Conservation (phyloP, 305 asterid genomes). For the Fraxinus ornus region DNA sequence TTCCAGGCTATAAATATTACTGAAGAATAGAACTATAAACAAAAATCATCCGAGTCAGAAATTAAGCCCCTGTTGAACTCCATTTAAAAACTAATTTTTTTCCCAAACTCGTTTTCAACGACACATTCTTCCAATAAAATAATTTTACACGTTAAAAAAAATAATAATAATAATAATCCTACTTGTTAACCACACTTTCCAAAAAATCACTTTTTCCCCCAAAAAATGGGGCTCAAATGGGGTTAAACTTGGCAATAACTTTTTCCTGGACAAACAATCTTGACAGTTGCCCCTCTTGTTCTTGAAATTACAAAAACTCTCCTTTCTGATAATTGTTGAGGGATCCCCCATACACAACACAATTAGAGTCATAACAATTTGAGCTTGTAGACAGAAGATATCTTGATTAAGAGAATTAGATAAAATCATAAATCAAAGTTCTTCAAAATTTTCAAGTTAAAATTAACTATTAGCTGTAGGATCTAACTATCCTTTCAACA, state of each 20-base stretch:
- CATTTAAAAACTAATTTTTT: not conserved
- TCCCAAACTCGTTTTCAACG: not conserved
- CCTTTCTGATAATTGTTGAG: not conserved
- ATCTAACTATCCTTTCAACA: not conserved
- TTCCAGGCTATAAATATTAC: constrained; percentile 1
- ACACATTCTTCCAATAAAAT: not conserved
- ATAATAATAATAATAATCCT: not conserved
- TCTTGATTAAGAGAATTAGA: constrained; percentile 10
- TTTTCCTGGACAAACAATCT: not conserved
- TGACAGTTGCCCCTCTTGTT: not conserved
- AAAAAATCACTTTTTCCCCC: not conserved
- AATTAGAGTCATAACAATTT: not conserved
- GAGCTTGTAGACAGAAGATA: not conserved
- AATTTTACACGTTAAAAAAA: not conserved
- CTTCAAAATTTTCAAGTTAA: not conserved
- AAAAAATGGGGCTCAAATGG: not conserved
- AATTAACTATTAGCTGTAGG: constrained; percentile 8
- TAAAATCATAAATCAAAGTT: not conserved
- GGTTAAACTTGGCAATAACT: constrained; percentile 7
- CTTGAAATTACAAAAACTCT: not conserved
- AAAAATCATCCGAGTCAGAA: not conserved
- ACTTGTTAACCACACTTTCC: not conserved
- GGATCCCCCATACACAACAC: constrained; percentile 2
- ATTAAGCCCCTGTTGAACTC: not conserved
- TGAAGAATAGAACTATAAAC: not conserved